Percentiles rank a stretch among this genome's conserved stretches.
Conservation (phyloP, 163 green algal species). For the Scenedesmus sp. region DNA sequence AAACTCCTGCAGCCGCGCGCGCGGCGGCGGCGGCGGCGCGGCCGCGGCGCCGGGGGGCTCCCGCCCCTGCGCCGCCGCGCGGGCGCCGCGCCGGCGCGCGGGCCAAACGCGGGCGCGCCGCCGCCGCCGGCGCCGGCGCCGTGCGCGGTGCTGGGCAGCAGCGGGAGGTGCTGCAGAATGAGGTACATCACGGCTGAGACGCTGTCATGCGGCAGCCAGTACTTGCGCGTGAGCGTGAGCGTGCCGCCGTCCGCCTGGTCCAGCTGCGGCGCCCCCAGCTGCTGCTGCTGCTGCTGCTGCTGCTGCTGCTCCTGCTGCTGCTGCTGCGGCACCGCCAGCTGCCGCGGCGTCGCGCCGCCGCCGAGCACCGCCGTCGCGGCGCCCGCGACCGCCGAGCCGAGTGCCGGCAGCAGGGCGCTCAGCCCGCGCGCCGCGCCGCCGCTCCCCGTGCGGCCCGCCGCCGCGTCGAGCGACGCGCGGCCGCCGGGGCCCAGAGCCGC, state of each 20-base stretch:
- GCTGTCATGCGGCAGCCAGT: conserved; percentile 65
- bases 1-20: not conserved
- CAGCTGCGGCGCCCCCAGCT: not conserved
- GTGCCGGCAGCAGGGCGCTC: not conserved
- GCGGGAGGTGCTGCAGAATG: conserved; percentile 63
- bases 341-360: conserved; percentile 24
- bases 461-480: not conserved
- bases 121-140: not conserved
- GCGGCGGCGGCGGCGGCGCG: conserved; percentile 4
- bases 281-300: conserved; percentile 31
- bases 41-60: too few species aligned
- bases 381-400: conserved; percentile 5
- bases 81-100: not conserved
- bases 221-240: conserved; percentile 48
- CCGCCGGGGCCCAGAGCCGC: too few species aligned
- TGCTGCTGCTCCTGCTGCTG: not conserved
- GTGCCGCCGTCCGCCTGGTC: not conserved
- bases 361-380: not conserved
- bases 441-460: conserved; percentile 12
- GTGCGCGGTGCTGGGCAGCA: conserved; percentile 44
- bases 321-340: conserved; percentile 11
- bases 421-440: not conserved
- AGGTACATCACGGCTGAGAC: conserved; percentile 57
- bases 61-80: conserved; percentile 12
- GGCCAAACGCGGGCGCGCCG: conserved; percentile 13